These are phyloP conservation scores for Trichophaea hybrida DNA, from an alignment of 2,329 filamentous ascomycete genomes.

Conservation along the genomic window DNA sequence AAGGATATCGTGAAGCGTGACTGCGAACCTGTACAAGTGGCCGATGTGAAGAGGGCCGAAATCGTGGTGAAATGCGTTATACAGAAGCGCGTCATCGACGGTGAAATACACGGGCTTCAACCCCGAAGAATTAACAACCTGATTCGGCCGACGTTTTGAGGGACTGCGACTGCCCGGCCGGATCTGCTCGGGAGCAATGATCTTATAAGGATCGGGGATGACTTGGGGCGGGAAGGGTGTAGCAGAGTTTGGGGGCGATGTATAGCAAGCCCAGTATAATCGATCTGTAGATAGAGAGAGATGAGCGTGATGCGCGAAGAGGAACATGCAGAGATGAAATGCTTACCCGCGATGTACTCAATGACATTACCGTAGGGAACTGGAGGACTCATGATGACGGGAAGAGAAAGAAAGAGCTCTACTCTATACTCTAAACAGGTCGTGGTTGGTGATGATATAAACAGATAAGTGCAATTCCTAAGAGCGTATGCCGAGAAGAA, in stretches of 20 bases:
- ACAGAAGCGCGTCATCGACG: slow-evolving; percentile 78
- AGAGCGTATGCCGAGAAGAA: too few relatives aligned
- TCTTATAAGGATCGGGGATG: slow-evolving; percentile 57
- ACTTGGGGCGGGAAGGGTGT: slow-evolving; percentile 60
- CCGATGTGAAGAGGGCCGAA: slow-evolving; percentile 96
- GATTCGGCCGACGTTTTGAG: slow-evolving; percentile 15
- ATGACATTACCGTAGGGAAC: slow-evolving; percentile 23
- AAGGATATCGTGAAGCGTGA: slow-evolving; percentile 88
- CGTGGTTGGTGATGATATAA: neutral
- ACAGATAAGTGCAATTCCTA: neutral
- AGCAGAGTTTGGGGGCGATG: slow-evolving; percentile 61
- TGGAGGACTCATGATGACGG: slow-evolving; percentile 20
- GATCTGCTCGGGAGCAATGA: slow-evolving; percentile 17
- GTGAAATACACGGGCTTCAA: slow-evolving; percentile 83
- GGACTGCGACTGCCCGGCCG: slow-evolving; percentile 11
- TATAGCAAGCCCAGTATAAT: slow-evolving; percentile 86
- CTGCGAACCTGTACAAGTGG: slow-evolving; percentile 89
- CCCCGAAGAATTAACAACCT: slow-evolving; percentile 33
- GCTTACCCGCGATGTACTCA: slow-evolving; percentile 23
- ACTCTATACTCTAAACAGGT: slow-evolving; percentile 2
- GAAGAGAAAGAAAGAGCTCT: neutral
- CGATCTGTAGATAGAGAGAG: slow-evolving; percentile 47
- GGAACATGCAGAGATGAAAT: neutral
- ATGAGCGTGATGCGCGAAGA: neutral
- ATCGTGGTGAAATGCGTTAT: slow-evolving; percentile 97